phyloP scores from a whole-genome alignment of 2,329 filamentous ascomycete genomes.

The Calonectria pseudoturangicola region DNA sequence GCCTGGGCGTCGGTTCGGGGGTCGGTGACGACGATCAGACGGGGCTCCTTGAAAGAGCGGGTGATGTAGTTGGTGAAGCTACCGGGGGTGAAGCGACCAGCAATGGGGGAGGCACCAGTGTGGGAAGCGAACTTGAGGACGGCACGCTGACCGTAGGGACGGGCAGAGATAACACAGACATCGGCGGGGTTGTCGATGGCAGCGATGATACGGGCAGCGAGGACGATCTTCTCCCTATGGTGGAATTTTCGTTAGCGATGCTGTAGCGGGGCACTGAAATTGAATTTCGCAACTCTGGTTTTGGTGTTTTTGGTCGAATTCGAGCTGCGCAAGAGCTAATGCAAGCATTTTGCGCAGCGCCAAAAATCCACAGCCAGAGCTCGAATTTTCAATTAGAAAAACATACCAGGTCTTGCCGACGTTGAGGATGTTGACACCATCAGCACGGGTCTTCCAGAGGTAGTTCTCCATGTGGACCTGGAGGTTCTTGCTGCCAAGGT shows the following conservation, averaged over 20 bases:
- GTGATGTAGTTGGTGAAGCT: conserved; percentile 99
- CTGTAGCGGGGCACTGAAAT: conserved; percentile 40
- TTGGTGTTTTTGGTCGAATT: conserved; percentile 38
- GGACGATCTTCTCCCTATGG: conserved; percentile 98
- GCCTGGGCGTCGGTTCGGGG: conserved; percentile 99
- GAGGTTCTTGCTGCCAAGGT: conserved; percentile 99
- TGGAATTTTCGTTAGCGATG: conserved; percentile 42
- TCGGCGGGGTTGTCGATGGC: conserved; percentile 99
- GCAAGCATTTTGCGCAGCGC: conserved; percentile 4
- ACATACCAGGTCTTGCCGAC: conserved; percentile 99
- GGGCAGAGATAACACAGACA: conserved; percentile 99
- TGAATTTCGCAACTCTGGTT: conserved; percentile 47
- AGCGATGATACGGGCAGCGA: conserved; percentile 98
- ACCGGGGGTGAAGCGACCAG: conserved; percentile 99
- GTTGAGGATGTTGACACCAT: conserved; percentile 99
- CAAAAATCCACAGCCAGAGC: conserved; percentile 25
- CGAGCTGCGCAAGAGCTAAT: conserved; percentile 20
- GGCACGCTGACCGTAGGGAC: conserved; percentile 99
- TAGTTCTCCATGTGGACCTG: conserved; percentile 99
- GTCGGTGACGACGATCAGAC: conserved; percentile 99
- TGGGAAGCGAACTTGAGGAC: conserved; percentile 99
- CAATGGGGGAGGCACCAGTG: conserved; percentile 98
- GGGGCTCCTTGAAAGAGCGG: conserved; percentile 99
- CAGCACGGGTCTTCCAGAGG: conserved; percentile 99
- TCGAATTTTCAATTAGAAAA: conserved; percentile 10